Evolutionary conservation across 2,329 filamentous ascomycete species (phyloP), one percentile per base, ranked within the genome.

Genomic region (Neofusicoccum sp.): DNA sequence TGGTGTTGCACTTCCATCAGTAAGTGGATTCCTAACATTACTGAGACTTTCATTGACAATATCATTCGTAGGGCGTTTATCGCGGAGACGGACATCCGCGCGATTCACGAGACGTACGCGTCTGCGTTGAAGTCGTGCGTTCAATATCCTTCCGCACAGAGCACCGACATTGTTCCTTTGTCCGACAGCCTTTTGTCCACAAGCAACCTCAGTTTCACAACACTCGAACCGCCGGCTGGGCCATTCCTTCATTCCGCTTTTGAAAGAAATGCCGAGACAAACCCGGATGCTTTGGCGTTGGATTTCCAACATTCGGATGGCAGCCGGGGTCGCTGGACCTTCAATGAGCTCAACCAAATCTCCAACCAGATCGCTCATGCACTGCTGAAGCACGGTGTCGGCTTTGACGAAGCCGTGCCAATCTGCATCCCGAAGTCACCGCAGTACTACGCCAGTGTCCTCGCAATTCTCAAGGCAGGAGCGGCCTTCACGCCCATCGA

Each of bases 1-100:
- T 92, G 47, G 81, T 80, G 20, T 69, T 95, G 11, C 87, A 95
- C 71, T 86, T 84, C 60, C 64, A 68, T 7, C 43, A 61, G 59
- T 56, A 56, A 31, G 51, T 33, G 8, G 4, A 12, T 11, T 8
- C 2, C 2, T 14, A 12, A 7, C n/a, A 6, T 7, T 26, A 26
- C 7, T 6, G 12, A 6, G n/a, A 30, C 26, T 2, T 3, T 20
- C 3, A n/a, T 24, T 40, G 20, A 54, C 4, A 14, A 3, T 16
- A 5, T 7, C 2, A 33, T 33, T 14, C 8, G 14, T 30, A 56
- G 51, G 30, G 67, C 65, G 16, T 61, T 73, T 24, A 56, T 75
- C 11, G 64, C 66, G 2, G 62, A 69, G n/a, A 11, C 44, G 3
- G 73, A 74, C 38, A 70, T 71, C 26, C 61, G 60, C 4, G 33